phyloP scores from a whole-genome alignment of 2,329 filamentous ascomycete genomes.

The Pyrenochaeta sp. region DNA sequence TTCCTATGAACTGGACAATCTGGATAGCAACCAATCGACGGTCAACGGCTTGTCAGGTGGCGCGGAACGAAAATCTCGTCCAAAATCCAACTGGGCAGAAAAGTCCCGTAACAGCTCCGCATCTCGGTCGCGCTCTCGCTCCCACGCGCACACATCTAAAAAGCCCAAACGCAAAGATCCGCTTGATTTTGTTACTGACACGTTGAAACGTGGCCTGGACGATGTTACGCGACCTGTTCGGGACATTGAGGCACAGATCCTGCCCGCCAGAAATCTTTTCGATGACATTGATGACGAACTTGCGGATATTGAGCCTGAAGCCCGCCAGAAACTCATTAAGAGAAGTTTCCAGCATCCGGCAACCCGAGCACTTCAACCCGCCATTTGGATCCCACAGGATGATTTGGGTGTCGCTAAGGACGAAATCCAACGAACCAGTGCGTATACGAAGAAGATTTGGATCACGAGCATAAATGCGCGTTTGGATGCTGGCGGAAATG shows the following conservation, averaged over 20 bases:
- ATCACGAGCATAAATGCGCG: conserved; percentile 93
- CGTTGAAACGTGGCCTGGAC: conserved; percentile 35
- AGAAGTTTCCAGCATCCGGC: conserved; percentile 92
- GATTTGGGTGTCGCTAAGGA: conserved; percentile 90
- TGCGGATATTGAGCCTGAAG: conserved; percentile 89
- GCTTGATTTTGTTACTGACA: conserved; percentile 35
- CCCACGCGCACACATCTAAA: conserved; percentile 18
- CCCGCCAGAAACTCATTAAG: conserved; percentile 83
- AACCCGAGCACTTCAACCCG: conserved; percentile 81
- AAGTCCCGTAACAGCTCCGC: conserved; percentile 36
- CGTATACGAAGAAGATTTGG: conserved; percentile 80
- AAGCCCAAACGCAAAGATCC: conserved; percentile 34
- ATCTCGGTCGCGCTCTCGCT: conserved; percentile 35
- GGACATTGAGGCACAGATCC: conserved; percentile 53
- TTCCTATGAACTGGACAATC: conserved; percentile 37
- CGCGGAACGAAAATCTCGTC: conserved; percentile 25
- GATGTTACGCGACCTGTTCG: conserved; percentile 41
- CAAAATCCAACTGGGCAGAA: conserved; percentile 37
- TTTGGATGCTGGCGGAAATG: conserved; percentile 80
- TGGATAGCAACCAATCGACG: conserved; percentile 21
- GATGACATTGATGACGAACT: conserved; percentile 90
- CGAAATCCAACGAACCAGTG: conserved; percentile 79
- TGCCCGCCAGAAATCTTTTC: conserved; percentile 81
- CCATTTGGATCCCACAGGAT: conserved; percentile 93
- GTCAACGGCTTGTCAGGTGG: conserved; percentile 16